Base-by-base conservation (phyloP, 352 stramenopile genomes). In the Pythium phragmiticola region DNA sequence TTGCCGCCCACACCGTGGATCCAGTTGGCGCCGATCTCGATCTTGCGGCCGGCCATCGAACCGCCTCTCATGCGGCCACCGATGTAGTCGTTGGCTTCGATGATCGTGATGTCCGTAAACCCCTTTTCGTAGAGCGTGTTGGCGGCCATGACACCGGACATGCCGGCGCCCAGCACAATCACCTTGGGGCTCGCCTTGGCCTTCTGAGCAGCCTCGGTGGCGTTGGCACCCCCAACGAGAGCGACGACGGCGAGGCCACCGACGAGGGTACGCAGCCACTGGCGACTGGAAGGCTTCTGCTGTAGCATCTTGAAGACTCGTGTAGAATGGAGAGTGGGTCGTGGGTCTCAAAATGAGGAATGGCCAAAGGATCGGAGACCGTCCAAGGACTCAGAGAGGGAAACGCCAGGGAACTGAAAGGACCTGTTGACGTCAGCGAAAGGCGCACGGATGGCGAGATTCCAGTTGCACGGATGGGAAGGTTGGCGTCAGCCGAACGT, bases 81-180 rank as follows among this genome's bases (percentile, higher is more conserved):
- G 30, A 62, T 62, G 56, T 55, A 55, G 56, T 46, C 45, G 56
- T 62, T 62, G 28, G 56, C 56, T 23, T 62, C 56, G 21, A 62
- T 52, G 56, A 62, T 62, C 56, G 56, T 62, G 33, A 62, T 43
- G 56, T 62, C 45, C 21, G 28, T 62, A 33, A 55, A 62, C 30
- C 56, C 56, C 33, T 62, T 62, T 19, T 62, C 56, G 33, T 39
- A 62, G 8, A 62, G 56, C 43, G 56, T 62, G 17, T 33, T 62
- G 28, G 56, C 56, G 7, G 43, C 45, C 56, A 62, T 62, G 42
- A 62, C 56, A 21, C 56, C 56, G 12, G 56, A 62, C 56, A 62
- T 62, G 12, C 56, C 56, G 7, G 56, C 56, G 21, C 56, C 56
- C 8, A 62, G 56, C 30, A 62, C 56, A n/a, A 62, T 33, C 17